phyloP scores from a whole-genome alignment of 2,329 filamentous ascomycete genomes.

The Elsinoe arachidis region DNA sequence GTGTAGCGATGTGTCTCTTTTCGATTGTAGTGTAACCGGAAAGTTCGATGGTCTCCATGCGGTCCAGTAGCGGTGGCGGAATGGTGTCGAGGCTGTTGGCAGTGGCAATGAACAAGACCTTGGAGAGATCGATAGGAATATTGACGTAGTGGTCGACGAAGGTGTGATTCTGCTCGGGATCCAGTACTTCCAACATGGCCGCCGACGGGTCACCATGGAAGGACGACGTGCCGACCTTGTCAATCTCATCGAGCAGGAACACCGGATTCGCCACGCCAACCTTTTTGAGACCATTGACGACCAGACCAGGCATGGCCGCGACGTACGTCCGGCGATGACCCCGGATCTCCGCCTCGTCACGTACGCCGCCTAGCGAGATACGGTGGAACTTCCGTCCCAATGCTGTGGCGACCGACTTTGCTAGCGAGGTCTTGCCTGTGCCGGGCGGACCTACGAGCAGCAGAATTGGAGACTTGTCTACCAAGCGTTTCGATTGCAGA shows the following conservation, averaged over 20 bases:
- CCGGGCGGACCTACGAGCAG: slow-evolving; percentile 88
- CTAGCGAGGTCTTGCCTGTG: slow-evolving; percentile 91
- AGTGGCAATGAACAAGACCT: slow-evolving; percentile 94
- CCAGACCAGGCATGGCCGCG: slow-evolving; percentile 94
- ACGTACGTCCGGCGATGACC: slow-evolving; percentile 94
- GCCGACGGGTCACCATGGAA: slow-evolving; percentile 93
- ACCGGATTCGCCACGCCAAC: slow-evolving; percentile 93
- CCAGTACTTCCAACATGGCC: slow-evolving; percentile 94
- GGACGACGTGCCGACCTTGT: slow-evolving; percentile 87
- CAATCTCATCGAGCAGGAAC: slow-evolving; percentile 92
- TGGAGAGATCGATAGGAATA: slow-evolving; percentile 90
- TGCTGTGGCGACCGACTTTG: slow-evolving; percentile 84
- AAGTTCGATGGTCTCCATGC: slow-evolving; percentile 92
- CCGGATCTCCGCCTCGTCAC: slow-evolving; percentile 93
- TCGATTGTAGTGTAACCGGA: slow-evolving; percentile 95
- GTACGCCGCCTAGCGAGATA: slow-evolving; percentile 89
- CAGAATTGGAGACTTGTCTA: slow-evolving; percentile 92
- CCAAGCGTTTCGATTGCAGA: slow-evolving; percentile 71
- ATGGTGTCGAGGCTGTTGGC: slow-evolving; percentile 94
- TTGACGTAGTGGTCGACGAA: slow-evolving; percentile 97
- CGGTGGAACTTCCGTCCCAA: slow-evolving; percentile 93
- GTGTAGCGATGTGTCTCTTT: slow-evolving; percentile 87
- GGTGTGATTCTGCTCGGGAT: slow-evolving; percentile 91
- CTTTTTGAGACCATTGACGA: slow-evolving; percentile 90
- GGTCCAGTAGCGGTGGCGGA: slow-evolving; percentile 82